Evolutionary conservation across 1,139 yeast species (phyloP).

Genomic region (Saccharomyces uvarum): DNA sequence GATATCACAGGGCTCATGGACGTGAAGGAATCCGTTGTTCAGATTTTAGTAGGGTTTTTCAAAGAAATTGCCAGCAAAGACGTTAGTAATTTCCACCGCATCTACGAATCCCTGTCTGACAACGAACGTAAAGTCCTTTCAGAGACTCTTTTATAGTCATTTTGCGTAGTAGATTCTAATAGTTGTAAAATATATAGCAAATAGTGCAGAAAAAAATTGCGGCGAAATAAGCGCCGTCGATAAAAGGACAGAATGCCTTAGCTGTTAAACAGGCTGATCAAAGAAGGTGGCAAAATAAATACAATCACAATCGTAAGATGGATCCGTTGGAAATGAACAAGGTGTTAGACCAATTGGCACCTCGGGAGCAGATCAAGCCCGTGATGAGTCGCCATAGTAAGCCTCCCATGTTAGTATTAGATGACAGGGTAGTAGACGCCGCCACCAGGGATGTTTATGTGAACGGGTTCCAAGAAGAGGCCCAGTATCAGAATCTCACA

Average conservation of each 20-base stretch:
- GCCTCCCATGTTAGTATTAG: conserved; percentile 8
- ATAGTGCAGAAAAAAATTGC: conserved; percentile 1
- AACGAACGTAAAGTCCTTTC: conserved; percentile 51
- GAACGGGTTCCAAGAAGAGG: conserved; percentile 14
- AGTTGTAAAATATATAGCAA: neutral
- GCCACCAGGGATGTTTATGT: conserved; percentile 12
- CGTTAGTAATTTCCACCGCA: conserved; percentile 45
- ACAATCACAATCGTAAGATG: neutral
- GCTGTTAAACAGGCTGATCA: neutral
- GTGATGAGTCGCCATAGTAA: conserved; percentile 5
- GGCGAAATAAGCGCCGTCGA: neutral
- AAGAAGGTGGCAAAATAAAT: neutral
- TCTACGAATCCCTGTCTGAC: conserved; percentile 46
- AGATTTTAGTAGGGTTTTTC: conserved; percentile 52
- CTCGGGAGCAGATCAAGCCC: conserved; percentile 11
- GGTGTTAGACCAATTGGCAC: conserved; percentile 12
- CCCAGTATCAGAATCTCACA: conserved; percentile 8
- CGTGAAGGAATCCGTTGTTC: conserved; percentile 31
- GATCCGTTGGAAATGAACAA: neutral
- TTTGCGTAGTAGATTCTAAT: neutral
- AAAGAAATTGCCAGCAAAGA: conserved; percentile 52
- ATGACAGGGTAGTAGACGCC: conserved; percentile 15
- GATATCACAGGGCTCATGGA: conserved; percentile 23
- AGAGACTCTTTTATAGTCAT: conserved; percentile 34
- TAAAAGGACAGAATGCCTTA: neutral